Percentiles rank a stretch among this genome's conserved stretches.
phyloP scores from a whole-genome alignment of 805 yeast genomes.

The Lipomyces anomalus region DNA sequence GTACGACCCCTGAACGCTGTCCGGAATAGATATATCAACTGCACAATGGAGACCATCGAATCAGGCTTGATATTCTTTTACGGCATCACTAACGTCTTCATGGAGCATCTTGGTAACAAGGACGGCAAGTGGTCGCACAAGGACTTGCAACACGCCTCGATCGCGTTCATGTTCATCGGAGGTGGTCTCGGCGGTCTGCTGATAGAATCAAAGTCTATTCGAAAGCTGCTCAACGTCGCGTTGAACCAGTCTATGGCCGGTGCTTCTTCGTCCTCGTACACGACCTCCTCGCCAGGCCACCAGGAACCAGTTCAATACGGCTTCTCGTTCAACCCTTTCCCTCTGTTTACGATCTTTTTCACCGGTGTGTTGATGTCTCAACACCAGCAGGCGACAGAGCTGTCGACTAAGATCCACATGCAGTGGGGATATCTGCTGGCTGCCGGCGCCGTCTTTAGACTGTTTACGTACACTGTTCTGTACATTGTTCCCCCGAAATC shows the following conservation, averaged over 20 bases:
- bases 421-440: slow-evolving; percentile 91
- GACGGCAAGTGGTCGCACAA: slow-evolving; percentile 86
- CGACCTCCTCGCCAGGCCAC: slow-evolving; percentile 9
- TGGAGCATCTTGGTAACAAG: slow-evolving; percentile 76
- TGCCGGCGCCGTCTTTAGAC: slow-evolving; percentile 74
- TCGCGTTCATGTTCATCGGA: slow-evolving; percentile 87
- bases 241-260: slow-evolving; percentile 8
- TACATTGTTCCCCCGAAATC: slow-evolving; percentile 37
- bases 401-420: slow-evolving; percentile 73
- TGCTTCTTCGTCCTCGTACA: not conserved
- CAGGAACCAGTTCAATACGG: slow-evolving; percentile 27
- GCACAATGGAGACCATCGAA: slow-evolving; percentile 73
- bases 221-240: slow-evolving; percentile 25
- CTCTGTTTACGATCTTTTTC: slow-evolving; percentile 89
- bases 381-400: slow-evolving; percentile 76
- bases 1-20: slow-evolving; percentile 27
- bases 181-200: slow-evolving; percentile 87
- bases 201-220: slow-evolving; percentile 49
- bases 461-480: slow-evolving; percentile 55
- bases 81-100: slow-evolving; percentile 81
- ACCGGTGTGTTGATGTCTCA: slow-evolving; percentile 94
- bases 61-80: slow-evolving; percentile 74
- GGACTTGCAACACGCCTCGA: slow-evolving; percentile 83
- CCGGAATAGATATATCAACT: slow-evolving; percentile 46
- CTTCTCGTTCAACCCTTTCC: slow-evolving; percentile 89